A percentile compares a stretch with the other conserved stretches of the same genome.
Evolutionary conservation across 345 rosid species (phyloP).

Genomic region (Rhizophora mangle): DNA sequence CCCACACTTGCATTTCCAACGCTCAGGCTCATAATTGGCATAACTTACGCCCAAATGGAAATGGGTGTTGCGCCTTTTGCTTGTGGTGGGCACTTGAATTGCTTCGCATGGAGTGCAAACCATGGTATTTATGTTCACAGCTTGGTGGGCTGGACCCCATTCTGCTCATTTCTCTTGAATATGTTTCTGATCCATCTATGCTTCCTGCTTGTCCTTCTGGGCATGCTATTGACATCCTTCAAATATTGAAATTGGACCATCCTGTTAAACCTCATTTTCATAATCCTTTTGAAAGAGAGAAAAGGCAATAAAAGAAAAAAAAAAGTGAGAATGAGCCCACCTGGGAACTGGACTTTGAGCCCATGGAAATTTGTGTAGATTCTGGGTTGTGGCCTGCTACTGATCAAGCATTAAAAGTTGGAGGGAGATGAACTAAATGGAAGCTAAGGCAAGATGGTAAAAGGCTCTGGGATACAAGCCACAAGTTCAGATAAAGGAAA

Average conservation of each 20-base stretch:
- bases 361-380: neutral
- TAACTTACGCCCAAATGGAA: constrained; percentile 39
- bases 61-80: constrained; percentile 11
- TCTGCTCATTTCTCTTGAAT: constrained; percentile 27
- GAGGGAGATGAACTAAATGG: too few species aligned
- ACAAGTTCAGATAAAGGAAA: too few species aligned
- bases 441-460: too few species aligned
- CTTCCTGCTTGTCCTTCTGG: neutral
- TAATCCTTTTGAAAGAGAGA: neutral
- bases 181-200: constrained; percentile 11
- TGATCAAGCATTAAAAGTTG: neutral
- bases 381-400: neutral
- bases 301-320: neutral
- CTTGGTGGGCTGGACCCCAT: constrained; percentile 82
- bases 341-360: neutral
- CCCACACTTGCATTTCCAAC: constrained; percentile 83
- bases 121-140: constrained; percentile 67
- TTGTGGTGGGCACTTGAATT: constrained; percentile 57
- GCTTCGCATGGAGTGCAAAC: constrained; percentile 80
- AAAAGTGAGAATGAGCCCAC: neutral
- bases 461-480: too few species aligned
- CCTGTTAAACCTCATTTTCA: neutral
- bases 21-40: constrained; percentile 74
- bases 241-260: neutral
- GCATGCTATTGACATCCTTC: constrained; percentile 14